phyloP scores from a whole-genome alignment of 1,139 yeast genomes.

The Wickerhamiella infanticola region DNA sequence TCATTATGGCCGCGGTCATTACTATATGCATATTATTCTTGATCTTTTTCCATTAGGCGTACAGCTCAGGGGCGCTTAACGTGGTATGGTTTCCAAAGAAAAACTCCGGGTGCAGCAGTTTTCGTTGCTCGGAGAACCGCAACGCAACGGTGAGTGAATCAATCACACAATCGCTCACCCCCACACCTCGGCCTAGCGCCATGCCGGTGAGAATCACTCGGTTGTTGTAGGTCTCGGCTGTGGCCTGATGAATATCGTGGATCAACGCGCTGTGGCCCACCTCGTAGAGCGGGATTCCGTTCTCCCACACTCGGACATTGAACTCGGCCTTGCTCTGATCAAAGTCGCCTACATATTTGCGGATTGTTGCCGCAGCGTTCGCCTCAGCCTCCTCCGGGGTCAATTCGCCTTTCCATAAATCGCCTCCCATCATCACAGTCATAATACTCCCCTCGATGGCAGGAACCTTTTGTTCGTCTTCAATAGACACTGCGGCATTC shows the following conservation, averaged over 20 bases:
- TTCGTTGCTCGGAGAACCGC: constrained; percentile 21
- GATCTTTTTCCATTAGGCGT: constrained; percentile 32
- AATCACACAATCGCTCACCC: constrained; percentile 75
- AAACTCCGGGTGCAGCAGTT: constrained; percentile 19
- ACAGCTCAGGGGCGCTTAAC: neutral
- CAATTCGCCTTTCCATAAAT: constrained; percentile 29
- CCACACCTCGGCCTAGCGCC: constrained; percentile 69
- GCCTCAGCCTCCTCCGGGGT: constrained; percentile 31
- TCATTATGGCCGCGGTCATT: constrained; percentile 65
- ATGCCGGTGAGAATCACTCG: constrained; percentile 60
- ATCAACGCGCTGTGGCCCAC: constrained; percentile 50
- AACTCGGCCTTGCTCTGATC: constrained; percentile 24
- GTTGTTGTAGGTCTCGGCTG: constrained; percentile 27
- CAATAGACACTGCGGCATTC: constrained; percentile 9
- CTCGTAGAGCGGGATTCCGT: constrained; percentile 70
- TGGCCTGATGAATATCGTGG: constrained; percentile 24
- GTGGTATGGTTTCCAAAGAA: constrained; percentile 13
- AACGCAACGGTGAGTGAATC: constrained; percentile 47
- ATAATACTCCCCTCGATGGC: constrained; percentile 39
- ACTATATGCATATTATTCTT: constrained; percentile 57
- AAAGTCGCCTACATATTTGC: constrained; percentile 35
- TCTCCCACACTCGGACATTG: constrained; percentile 23
- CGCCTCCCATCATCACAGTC: constrained; percentile 88
- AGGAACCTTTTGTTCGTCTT: neutral
- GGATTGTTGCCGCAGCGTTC: constrained; percentile 34